These are phyloP conservation scores for Hygrophorus pudorinus DNA, from an alignment of 768 basidiomycete species.

Conservation along the genomic window DNA sequence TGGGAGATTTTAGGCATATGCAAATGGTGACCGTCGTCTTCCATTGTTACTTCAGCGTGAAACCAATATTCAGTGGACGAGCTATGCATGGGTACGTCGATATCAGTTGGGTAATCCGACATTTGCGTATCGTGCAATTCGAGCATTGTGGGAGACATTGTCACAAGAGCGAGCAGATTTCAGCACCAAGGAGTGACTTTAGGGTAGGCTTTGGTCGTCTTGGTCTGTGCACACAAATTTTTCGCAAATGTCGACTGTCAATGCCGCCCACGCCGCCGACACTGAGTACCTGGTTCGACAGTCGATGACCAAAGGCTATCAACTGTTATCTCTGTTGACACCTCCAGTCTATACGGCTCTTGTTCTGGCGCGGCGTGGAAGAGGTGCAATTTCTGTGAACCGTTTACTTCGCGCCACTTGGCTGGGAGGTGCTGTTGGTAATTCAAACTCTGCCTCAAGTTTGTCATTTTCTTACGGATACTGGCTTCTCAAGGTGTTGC, in stretches of 20 bases:
- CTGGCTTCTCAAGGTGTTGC: conserved; percentile 30
- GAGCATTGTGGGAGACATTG: conserved; percentile 32
- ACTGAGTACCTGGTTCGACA: conserved; percentile 58
- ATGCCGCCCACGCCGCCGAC: conserved; percentile 37
- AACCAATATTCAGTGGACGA: conserved; percentile 42
- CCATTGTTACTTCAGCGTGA: conserved; percentile 46
- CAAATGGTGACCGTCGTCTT: conserved; percentile 34
- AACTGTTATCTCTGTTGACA: conserved; percentile 49
- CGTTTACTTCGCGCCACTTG: conserved; percentile 62
- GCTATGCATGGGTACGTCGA: conserved; percentile 51
- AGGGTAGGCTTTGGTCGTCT: conserved; percentile 4
- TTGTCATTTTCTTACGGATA: not conserved
- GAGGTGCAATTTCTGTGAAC: conserved; percentile 41
- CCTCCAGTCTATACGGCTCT: conserved; percentile 53
- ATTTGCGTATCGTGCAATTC: conserved; percentile 56
- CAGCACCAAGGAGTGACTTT: not conserved
- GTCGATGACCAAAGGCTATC: conserved; percentile 58
- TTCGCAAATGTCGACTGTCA: not conserved
- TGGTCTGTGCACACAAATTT: conserved; percentile 1
- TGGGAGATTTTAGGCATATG: conserved; percentile 11
- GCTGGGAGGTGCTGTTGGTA: conserved; percentile 57
- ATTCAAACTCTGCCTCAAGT: conserved; percentile 7
- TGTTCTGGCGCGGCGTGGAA: conserved; percentile 43
- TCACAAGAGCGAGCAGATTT: not conserved
- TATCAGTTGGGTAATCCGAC: conserved; percentile 48